Base-by-base conservation (phyloP, 1,284 basidiomycete species). In the Exsudoporus floridanus region DNA sequence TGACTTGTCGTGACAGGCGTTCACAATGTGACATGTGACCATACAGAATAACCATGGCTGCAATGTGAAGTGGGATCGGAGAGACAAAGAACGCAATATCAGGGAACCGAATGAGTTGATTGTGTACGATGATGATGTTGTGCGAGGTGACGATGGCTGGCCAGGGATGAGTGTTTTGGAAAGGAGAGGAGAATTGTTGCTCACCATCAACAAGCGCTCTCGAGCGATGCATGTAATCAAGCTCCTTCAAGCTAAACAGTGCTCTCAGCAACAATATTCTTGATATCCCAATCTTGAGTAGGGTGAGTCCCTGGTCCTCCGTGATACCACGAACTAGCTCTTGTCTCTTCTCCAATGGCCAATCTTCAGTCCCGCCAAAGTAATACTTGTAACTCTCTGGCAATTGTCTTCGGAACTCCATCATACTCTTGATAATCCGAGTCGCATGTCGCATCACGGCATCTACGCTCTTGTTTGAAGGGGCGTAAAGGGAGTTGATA, bases 61-160 rank as follows among this genome's bases (percentile, higher is more conserved):
- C 86, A 52, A 91, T 90, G 66, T 92, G 89, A 33, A 92, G 75
- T 27, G 90, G 90, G 54, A 88, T 89, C 1, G 90, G 89, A 3
- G 89, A 90, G 18, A 88, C 88, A 65, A 92, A 92, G 73, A 92
- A 92, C 2, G 84, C 87, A 60, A 87, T 86, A 58, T 91, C 86
- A 8, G 89, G 88, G 75, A 84, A 91, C 28, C 79, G 79, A 58
- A 91, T 90, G 48, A 92, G 79, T 57, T 87, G 82, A 54, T 85
- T 84, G 70, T 92, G 90, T 19, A 92, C 77, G 46, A 89, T 79
- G 61, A 92, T 89, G 55, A 88, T 84, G 61, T 92, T 92, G 73
- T 92, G 89, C 2, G 90, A 87, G 0, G 87, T 86, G 48, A 90
- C 81, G 52, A 91, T 87, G 4, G 90, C 88, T 91, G 55, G 35